Percentiles rank a stretch among this genome's conserved stretches.
These are phyloP conservation scores for Andrographis paniculata DNA, from an alignment of 305 asterid species.

Conservation along the genomic window DNA sequence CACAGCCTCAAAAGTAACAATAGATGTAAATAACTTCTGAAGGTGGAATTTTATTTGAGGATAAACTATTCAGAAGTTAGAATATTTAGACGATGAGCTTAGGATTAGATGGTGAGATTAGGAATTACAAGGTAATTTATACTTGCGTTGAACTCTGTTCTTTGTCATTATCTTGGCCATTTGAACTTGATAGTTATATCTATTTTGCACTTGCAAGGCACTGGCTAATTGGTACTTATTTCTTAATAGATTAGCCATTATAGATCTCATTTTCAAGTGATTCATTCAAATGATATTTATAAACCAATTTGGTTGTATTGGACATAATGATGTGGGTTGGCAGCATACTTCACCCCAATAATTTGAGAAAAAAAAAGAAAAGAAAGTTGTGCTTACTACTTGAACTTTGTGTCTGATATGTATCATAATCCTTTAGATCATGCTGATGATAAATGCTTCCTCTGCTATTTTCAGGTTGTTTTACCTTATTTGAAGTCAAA, in stretches of 20 bases:
- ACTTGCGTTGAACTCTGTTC: too few species aligned
- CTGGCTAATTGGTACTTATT: background rate
- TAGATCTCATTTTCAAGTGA: background rate
- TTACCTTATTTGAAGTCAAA: conserved; percentile 87
- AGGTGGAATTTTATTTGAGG: background rate
- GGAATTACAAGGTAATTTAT: too few species aligned
- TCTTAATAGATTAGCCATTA: conserved; percentile 9
- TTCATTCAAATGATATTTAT: too few species aligned
- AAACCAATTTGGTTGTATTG: background rate
- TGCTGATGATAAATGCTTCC: conserved; percentile 9
- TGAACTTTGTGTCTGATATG: background rate
- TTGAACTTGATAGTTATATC: background rate
- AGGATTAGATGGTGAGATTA: too few species aligned
- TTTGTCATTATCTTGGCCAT: conserved; percentile 8
- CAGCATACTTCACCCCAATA: background rate
- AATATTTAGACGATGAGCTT: too few species aligned
- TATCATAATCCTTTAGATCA: conserved; percentile 16
- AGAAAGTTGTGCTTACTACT: conserved; percentile 6
- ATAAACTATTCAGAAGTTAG: background rate
- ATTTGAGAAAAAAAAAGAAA: background rate
- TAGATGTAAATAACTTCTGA: background rate
- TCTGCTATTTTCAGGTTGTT: conserved; percentile 48
- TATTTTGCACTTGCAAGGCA: background rate
- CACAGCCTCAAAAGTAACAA: background rate
- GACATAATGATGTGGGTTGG: background rate